Conservation (phyloP, 2,329 filamentous ascomycete genomes). For the Ophiostoma piceae region DNA sequence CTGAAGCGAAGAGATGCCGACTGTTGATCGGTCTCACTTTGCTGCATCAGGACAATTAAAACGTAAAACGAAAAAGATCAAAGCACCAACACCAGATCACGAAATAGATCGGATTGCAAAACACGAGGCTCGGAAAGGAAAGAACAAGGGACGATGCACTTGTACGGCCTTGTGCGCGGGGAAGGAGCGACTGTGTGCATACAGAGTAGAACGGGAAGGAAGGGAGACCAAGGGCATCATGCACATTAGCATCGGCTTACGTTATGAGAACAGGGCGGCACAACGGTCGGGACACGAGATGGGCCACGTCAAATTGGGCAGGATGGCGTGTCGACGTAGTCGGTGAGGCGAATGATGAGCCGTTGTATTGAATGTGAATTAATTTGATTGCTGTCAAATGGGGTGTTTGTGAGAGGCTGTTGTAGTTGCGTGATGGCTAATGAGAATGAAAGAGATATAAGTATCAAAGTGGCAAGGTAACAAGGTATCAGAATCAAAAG, state of each 20-base stretch:
- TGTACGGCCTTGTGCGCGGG: not conserved
- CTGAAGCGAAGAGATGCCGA: not conserved
- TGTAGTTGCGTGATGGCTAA: not conserved
- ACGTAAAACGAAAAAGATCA: not conserved
- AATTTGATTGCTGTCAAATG: not conserved
- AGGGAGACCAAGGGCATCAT: not conserved
- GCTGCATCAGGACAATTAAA: not conserved
- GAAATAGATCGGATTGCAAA: not conserved
- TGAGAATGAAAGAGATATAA: not conserved
- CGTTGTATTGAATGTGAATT: not conserved
- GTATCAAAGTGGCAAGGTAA: not conserved
- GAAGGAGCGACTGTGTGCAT: not conserved
- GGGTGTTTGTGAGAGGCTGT: not conserved
- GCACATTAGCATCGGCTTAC: slow-evolving; percentile 18
- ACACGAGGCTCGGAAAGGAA: slow-evolving; percentile 5
- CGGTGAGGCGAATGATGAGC: slow-evolving; percentile 9
- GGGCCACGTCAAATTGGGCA: slow-evolving; percentile 23
- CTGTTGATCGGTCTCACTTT: not conserved
- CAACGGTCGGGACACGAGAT: not conserved
- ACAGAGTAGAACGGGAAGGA: not conserved
- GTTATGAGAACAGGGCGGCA: slow-evolving; percentile 22
- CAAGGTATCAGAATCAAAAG: too few species aligned
- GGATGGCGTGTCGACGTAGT: slow-evolving; percentile 26
- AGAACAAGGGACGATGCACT: not conserved
- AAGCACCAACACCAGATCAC: too few species aligned